Percentiles rank a stretch among this genome's conserved stretches.
These are phyloP conservation scores for Aspergillus sergii DNA, from an alignment of 2,329 filamentous ascomycete genomes.

Conservation along the genomic window DNA sequence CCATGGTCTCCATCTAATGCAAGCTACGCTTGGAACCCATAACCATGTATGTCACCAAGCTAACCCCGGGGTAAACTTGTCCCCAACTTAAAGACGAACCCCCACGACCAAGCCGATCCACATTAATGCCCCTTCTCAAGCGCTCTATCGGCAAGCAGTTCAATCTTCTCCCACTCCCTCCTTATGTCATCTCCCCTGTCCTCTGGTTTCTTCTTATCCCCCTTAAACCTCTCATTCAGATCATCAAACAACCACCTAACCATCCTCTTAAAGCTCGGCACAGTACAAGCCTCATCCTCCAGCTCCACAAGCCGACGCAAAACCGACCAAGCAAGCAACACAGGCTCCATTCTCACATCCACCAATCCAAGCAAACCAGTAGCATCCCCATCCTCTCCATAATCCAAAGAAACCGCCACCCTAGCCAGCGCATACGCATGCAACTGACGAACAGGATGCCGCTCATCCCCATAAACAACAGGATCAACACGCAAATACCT, in stretches of 20 bases:
- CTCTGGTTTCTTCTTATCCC: constrained; percentile 30
- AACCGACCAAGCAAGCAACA: constrained; percentile 38
- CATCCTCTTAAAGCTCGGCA: constrained; percentile 34
- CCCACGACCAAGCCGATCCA: no score
- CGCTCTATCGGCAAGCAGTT: constrained; percentile 33
- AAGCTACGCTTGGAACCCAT: background rate
- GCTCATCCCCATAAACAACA: constrained; percentile 49
- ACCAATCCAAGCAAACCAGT: constrained; percentile 20
- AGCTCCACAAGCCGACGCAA: constrained; percentile 30
- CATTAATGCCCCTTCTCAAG: constrained; percentile 26
- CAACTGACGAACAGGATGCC: constrained; percentile 59
- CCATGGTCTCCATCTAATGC: background rate
- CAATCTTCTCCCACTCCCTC: constrained; percentile 55
- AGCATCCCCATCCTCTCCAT: constrained; percentile 22
- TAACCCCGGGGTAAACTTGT: background rate
- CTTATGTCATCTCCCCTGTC: constrained; percentile 25
- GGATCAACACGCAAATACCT: constrained; percentile 57
- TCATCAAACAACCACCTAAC: constrained; percentile 29
- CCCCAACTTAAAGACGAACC: background rate
- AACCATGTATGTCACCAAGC: background rate
- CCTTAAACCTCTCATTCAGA: constrained; percentile 30
- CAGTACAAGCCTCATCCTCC: constrained; percentile 29
- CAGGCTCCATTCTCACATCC: constrained; percentile 31
- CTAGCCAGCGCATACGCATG: constrained; percentile 43
- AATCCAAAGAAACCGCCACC: constrained; percentile 31